phyloP scores from a whole-genome alignment of 2,329 filamentous ascomycete genomes.

The Hypoxylon sp. region DNA sequence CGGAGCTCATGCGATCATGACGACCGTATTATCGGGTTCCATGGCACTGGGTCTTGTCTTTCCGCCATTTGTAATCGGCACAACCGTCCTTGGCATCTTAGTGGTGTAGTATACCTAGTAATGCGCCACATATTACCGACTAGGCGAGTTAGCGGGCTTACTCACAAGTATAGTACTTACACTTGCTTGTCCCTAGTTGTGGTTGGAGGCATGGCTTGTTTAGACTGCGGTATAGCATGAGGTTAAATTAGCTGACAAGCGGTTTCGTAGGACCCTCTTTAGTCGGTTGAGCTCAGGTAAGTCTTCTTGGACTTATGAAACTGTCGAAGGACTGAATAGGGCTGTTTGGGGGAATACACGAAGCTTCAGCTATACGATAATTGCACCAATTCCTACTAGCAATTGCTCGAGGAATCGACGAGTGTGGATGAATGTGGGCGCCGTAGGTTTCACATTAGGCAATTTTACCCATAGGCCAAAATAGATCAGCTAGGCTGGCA shows the following conservation, averaged over 20 bases:
- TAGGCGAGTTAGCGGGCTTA: slow-evolving; percentile 9
- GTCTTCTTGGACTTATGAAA: slow-evolving; percentile 9
- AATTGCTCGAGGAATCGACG: slow-evolving; percentile 18
- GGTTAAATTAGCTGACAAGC: slow-evolving; percentile 2
- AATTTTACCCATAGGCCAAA: slow-evolving; percentile 15
- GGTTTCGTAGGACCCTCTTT: slow-evolving; percentile 2
- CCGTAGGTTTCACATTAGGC: slow-evolving; percentile 20
- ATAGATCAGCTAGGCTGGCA: slow-evolving; percentile 14
- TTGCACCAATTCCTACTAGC: slow-evolving; percentile 6
- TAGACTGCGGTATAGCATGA: slow-evolving; percentile 14
- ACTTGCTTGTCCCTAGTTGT: slow-evolving; percentile 13
- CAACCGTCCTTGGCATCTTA: background rate
- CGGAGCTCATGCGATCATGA: slow-evolving; percentile 23
- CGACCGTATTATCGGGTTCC: slow-evolving; percentile 32
- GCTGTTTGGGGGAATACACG: slow-evolving; percentile 10
- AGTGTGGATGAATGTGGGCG: slow-evolving; percentile 8
- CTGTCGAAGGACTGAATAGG: slow-evolving; percentile 17
- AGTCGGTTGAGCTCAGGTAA: slow-evolving; percentile 9
- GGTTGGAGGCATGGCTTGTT: slow-evolving; percentile 12
- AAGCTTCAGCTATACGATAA: slow-evolving; percentile 3
- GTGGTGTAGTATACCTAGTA: slow-evolving; percentile 8
- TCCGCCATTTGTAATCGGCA: slow-evolving; percentile 25
- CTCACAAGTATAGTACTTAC: slow-evolving; percentile 30
- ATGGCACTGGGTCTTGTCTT: slow-evolving; percentile 30
- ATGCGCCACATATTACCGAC: slow-evolving; percentile 13